A percentile compares a stretch with the other conserved stretches of the same genome.
phyloP scores from a whole-genome alignment of 139 green algal species.

The Asterochloris erici region DNA sequence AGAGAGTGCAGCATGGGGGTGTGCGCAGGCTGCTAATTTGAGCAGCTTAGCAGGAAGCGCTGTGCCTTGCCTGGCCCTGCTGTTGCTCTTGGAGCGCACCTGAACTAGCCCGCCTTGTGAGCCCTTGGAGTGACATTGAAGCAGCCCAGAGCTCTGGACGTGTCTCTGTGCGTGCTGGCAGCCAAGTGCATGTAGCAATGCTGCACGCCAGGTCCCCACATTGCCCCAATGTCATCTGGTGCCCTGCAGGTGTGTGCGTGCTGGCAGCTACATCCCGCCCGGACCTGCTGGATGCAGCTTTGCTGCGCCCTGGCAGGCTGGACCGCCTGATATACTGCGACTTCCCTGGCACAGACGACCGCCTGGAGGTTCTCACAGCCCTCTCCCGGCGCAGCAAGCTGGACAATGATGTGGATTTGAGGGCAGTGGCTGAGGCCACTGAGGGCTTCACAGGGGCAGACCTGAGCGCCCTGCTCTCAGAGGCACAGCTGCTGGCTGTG shows the following conservation, averaged over 20 bases:
- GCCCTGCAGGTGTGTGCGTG: slow-evolving; percentile 74
- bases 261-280: slow-evolving; percentile 89
- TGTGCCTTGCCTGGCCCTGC: no score
- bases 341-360: slow-evolving; percentile 45
- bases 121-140: no score
- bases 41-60: no score
- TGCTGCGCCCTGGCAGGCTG: slow-evolving; percentile 86
- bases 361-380: slow-evolving; percentile 40
- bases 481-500: slow-evolving; percentile 79
- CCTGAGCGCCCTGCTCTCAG: slow-evolving; percentile 69
- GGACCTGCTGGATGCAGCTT: slow-evolving; percentile 87
- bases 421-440: slow-evolving; percentile 31
- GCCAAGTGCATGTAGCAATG: no score
- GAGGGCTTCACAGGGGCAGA: slow-evolving; percentile 71
- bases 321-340: slow-evolving; percentile 66
- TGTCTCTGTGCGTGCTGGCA: no score
- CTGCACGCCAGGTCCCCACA: no score
- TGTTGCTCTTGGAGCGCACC: no score
- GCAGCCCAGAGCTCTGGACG: no score
- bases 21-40: no score
- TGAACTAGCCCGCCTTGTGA: no score
- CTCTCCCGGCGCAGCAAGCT: slow-evolving; percentile 40
- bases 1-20: no score
- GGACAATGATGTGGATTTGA: slow-evolving; percentile 33
- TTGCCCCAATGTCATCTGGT: neutral